Evolutionary conservation across 1,284 basidiomycete species (phyloP), one percentile per base, ranked within the genome.

Genomic region (Papiliotrema flavescens): DNA sequence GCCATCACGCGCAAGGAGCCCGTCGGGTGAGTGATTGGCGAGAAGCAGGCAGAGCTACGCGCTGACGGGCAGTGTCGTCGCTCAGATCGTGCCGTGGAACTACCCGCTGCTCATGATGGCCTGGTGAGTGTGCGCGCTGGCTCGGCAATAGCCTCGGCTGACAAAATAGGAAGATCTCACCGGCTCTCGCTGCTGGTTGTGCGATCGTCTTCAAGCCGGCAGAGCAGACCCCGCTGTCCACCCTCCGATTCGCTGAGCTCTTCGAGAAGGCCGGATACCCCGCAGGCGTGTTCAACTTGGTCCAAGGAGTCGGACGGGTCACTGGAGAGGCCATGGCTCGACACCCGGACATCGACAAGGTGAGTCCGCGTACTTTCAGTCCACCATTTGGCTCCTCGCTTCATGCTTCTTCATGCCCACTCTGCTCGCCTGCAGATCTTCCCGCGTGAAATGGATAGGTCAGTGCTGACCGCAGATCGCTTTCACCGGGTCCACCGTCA

Each of bases 81-180:
- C 37, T 24, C 37, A 50, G 17, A 50, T 41, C 64, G 89, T 91
- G 61, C 89, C 89, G 7, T 91, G 88, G 88, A 93, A 94, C 77
- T 94, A 93, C 73, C 92, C 90, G 17, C 87, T 95, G 71, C 84
- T 84, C 64, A 93, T 94, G 90, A 90, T 88, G 86, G 80, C 86
- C 13, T 94, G 91, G 90, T 49, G 15, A 49, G 35, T 49, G 6
- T 15, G 13, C 11, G 9, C 47, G 7, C 28, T 11, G 19, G 26
- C 19, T 15, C 40, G 15, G 9, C 17, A 8, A 8, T 24, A 24
- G 40, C 9, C 47, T 20, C n/a, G 11, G 15, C 34, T 47, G 36
- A 49, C 34, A 7, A 22, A 11, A 17, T 23, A 49, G 90, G 90
- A 94, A 94, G 78, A 82, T 93, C 49, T 90, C 86, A 8, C 92